Evolutionary conservation across 1,139 yeast genomes (phyloP).

Genomic region (Williopsis jadinii): DNA sequence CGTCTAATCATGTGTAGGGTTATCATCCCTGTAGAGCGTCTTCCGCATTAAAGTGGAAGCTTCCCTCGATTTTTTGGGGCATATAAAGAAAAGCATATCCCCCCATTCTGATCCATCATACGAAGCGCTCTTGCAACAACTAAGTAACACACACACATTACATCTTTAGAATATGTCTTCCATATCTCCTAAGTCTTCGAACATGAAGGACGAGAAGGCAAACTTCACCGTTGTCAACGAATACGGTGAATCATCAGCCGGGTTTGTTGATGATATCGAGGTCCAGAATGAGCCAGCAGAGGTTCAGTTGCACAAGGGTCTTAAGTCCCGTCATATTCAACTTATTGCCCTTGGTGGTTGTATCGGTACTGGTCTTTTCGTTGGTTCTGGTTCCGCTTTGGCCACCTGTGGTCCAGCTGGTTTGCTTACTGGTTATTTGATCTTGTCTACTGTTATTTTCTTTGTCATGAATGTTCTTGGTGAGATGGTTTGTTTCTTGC

Average conservation of each 20-base stretch:
- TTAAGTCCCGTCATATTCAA: slow-evolving; percentile 1
- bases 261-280: slow-evolving; percentile 12
- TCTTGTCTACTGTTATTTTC: slow-evolving; percentile 5
- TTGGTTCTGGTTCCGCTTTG: slow-evolving; percentile 8
- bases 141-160: not conserved
- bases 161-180: not conserved
- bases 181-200: slow-evolving; percentile 1
- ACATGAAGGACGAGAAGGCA: slow-evolving; percentile 9
- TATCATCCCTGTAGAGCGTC: too few species aligned
- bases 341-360: slow-evolving; percentile 1
- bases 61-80: too few species aligned
- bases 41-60: too few species aligned
- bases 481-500: slow-evolving; percentile 58
- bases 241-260: slow-evolving; percentile 11
- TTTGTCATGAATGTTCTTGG: slow-evolving; percentile 7
- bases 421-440: slow-evolving; percentile 4
- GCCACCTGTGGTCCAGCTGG: slow-evolving; percentile 8
- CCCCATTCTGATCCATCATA: too few species aligned
- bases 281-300: slow-evolving; percentile 36
- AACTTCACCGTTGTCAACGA: slow-evolving; percentile 2
- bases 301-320: not conserved
- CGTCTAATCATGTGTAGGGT: too few species aligned
- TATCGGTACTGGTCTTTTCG: slow-evolving; percentile 2
- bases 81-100: too few species aligned
- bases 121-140: not conserved